A percentile compares a stretch with the other conserved stretches of the same genome.
Conservation (phyloP, 2,329 filamentous ascomycete genomes). For the Nemania sp. region DNA sequence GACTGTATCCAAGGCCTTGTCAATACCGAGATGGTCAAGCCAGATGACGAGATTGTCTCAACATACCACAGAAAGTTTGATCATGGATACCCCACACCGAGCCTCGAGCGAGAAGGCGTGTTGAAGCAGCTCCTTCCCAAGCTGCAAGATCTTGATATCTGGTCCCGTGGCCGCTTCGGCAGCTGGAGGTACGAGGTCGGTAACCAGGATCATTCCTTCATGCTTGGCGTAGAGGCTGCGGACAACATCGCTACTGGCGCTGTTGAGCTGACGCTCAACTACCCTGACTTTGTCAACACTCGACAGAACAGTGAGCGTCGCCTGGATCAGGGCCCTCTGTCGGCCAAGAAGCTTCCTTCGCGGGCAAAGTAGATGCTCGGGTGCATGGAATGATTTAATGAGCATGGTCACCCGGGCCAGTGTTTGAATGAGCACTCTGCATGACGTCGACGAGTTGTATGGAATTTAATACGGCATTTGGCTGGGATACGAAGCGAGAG, state of each 20-base stretch:
- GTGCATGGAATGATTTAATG: conserved; percentile 3
- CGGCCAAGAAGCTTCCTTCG: conserved; percentile 44
- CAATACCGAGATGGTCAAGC: conserved; percentile 95
- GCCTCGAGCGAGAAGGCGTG: conserved; percentile 92
- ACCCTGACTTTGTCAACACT: conserved; percentile 92
- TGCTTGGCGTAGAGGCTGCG: conserved; percentile 91
- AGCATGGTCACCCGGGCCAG: conserved; percentile 13
- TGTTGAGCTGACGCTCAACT: conserved; percentile 91
- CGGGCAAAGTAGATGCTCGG: conserved; percentile 25
- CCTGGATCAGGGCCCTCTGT: conserved; percentile 51
- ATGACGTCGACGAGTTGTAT: conserved; percentile 24
- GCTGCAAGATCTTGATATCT: conserved; percentile 88
- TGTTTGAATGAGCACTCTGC: conserved; percentile 12
- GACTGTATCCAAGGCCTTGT: conserved; percentile 95
- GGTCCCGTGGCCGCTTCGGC: conserved; percentile 94
- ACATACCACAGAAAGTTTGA: conserved; percentile 98
- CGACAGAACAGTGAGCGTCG: conserved; percentile 70
- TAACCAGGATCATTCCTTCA: conserved; percentile 98
- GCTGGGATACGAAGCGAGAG: conserved; percentile 24
- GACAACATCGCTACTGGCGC: conserved; percentile 89
- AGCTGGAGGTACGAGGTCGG: conserved; percentile 96
- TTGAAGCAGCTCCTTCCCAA: conserved; percentile 91
- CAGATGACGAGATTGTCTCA: conserved; percentile 91
- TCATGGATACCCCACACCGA: conserved; percentile 96
- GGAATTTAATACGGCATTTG: conserved; percentile 32